Base-by-base conservation (phyloP, 2,329 filamentous ascomycete species). In the Taxawa tesnikishii region DNA sequence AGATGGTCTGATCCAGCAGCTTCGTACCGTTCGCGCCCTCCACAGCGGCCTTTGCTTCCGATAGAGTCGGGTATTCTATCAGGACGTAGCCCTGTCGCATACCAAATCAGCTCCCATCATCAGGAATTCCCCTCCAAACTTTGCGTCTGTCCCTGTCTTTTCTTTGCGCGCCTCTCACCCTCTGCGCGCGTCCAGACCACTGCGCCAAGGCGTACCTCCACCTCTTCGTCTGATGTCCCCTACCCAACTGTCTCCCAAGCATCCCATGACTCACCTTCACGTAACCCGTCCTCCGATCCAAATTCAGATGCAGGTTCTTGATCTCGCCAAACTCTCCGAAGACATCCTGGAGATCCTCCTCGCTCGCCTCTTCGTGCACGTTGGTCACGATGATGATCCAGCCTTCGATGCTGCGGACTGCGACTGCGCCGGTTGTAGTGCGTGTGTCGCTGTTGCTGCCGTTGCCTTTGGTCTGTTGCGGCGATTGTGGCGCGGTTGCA, bases 371-470 rank as follows among this genome's bases (percentile, higher is more conserved):
- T 53, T 90, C 83, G 61, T 90, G 83, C 19, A 90, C 79, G 50
- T 90, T 90, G 32, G 82, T 87, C 43, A 83, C 82, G 41, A 84
- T 75, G 49, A 90, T 67, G 56, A 90, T 90, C 83, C 83, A 90
- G 45, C 83, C 83, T 59, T 90, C 83, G 50, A 90, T 87, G 34
- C 79, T 85, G 47, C 83, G 81, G 38, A 90, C 83, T 15, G 83
- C 83, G 1, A 77, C 83, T 34, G 82, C 82, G 52, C 80, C 79
- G 23, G 70, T 66, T 47, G 73, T 70, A 5, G 82, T 87, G 48
- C 75, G 74, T 67, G 83, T 79, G 49, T 79, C 74, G 60, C 54
- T 38, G 33, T 54, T 46, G 29, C 53, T 35, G 45, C 48, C 36
- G 38, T 40, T 43, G 41, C 39, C 46, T n/a, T 36, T 33, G 13